Evolutionary conservation across 2,329 filamentous ascomycete genomes (phyloP), one percentile per base, ranked within the genome.

Genomic region (Fusarium chlamydosporum): DNA sequence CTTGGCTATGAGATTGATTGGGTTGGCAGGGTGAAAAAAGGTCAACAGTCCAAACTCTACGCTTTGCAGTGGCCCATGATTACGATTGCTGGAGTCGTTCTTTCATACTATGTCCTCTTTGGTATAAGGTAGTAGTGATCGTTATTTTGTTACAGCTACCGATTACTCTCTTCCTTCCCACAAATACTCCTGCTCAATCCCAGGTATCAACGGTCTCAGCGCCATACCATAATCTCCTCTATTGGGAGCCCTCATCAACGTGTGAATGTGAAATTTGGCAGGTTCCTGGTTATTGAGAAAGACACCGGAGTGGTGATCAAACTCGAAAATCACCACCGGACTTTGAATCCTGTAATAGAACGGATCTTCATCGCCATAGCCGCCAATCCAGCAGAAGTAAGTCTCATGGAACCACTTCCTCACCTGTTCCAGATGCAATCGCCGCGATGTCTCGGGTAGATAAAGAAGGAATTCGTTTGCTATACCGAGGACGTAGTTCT

Each of bases 331-430:
- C 1, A 93, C 82, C 0, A 94, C 91, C 0, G 91, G 91, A 68
- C 88, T 93, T 78, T 95, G 92, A 5, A 95, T 85, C 1, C 92
- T 85, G 73, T 89, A 95, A 77, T 94, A 95, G 73, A 92, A 95
- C 0, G 92, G 82, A 75, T 94, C 91, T 0, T 86, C 79, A 52
- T 92, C 83, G 0, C 83, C 87, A 63, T 82, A 91, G 0, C 87
- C 88, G 6, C 92, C 92, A 55, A 94, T 94, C 91, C 92, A 95
- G 75, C 86, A 87, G 75, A 93, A 94, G 74, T 92, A 92, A 7
- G 91, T 94, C 81, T 94, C 90, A n/a, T 79, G 72, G 57, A 91
- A 87, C 76, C 86, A 85, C 4, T 77, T 74, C 51, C 83, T 81
- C 46, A 89, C 82, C 38, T 89, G 82, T 2, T 81, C 77, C 2